These are phyloP conservation scores for Stellera chamaejasme DNA, from an alignment of 345 rosid genomes.

Conservation along the genomic window DNA sequence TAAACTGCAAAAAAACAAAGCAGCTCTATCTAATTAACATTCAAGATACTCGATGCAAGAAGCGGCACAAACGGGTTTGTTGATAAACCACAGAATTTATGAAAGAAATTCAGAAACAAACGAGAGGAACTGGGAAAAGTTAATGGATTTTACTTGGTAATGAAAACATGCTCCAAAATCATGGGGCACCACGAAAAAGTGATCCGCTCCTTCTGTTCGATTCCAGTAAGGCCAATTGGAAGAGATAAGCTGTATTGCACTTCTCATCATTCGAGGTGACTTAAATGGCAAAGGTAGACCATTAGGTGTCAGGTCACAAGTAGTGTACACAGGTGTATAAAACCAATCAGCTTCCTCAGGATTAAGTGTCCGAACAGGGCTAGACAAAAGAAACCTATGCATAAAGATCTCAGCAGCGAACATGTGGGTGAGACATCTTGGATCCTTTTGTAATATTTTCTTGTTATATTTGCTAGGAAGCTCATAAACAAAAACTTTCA, in stretches of 20 bases:
- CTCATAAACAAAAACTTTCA: conserved; percentile 90
- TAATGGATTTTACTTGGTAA: conserved; percentile 53
- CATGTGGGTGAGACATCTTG: conserved; percentile 94
- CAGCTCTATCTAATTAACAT: background rate
- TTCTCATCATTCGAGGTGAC: conserved; percentile 96
- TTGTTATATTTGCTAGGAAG: conserved; percentile 97
- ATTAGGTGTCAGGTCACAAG: conserved; percentile 93
- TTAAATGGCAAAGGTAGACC: conserved; percentile 97
- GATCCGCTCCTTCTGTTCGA: conserved; percentile 92
- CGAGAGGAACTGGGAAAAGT: background rate
- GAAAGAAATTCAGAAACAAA: background rate
- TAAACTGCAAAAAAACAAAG: background rate
- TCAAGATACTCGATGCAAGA: background rate
- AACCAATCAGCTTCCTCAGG: conserved; percentile 99
- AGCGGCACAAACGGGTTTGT: conserved; percentile 1
- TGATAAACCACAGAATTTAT: background rate
- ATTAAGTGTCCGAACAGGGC: conserved; percentile 89
- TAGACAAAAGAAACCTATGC: conserved; percentile 91
- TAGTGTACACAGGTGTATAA: conserved; percentile 88
- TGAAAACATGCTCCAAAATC: conserved; percentile 99
- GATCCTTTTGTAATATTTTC: conserved; percentile 86
- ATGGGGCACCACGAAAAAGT: conserved; percentile 92
- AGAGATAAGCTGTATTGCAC: conserved; percentile 92
- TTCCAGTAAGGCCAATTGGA: conserved; percentile 98
- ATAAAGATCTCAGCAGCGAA: conserved; percentile 97